phyloP scores from a whole-genome alignment of 768 basidiomycete genomes.

The Austroboletus festivus region DNA sequence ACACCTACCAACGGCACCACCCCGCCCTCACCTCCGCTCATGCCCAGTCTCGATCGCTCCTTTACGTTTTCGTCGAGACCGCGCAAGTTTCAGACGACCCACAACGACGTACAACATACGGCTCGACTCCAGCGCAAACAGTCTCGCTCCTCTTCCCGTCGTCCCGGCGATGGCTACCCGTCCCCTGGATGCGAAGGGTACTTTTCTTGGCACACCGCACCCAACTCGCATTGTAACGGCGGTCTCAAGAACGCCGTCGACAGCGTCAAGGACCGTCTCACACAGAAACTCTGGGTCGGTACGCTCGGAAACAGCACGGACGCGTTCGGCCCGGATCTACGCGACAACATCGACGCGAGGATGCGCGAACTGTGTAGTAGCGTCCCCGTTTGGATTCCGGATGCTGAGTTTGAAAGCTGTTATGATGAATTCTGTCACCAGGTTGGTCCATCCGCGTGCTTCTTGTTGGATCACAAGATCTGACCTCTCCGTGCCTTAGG shows the following conservation, averaged over 20 bases:
- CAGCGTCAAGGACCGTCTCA: slow-evolving; percentile 55
- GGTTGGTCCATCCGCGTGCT: slow-evolving; percentile 42
- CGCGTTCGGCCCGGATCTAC: slow-evolving; percentile 51
- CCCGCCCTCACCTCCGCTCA: neutral
- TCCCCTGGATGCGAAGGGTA: slow-evolving; percentile 27
- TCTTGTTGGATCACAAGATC: slow-evolving; percentile 7
- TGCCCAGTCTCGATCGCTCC: slow-evolving; percentile 23
- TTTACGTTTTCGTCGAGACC: slow-evolving; percentile 25
- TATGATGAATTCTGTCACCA: slow-evolving; percentile 90
- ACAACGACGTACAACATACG: slow-evolving; percentile 38
- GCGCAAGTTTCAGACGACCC: slow-evolving; percentile 51
- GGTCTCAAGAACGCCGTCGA: slow-evolving; percentile 81
- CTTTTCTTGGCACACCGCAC: slow-evolving; percentile 42
- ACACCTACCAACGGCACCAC: slow-evolving; percentile 10
- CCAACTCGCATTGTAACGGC: slow-evolving; percentile 78
- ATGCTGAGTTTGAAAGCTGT: slow-evolving; percentile 71
- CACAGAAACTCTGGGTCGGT: slow-evolving; percentile 61
- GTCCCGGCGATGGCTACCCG: slow-evolving; percentile 32
- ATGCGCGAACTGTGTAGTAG: slow-evolving; percentile 40
- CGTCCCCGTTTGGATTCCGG: slow-evolving; percentile 76
- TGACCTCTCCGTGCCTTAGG: slow-evolving; percentile 31
- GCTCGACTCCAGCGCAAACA: slow-evolving; percentile 48
- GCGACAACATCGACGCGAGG: slow-evolving; percentile 52
- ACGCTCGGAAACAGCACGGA: slow-evolving; percentile 75
- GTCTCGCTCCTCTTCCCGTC: slow-evolving; percentile 52